Conservation (phyloP, 2,329 filamentous ascomycete genomes). For the Tolypocladium ovalisporum region DNA sequence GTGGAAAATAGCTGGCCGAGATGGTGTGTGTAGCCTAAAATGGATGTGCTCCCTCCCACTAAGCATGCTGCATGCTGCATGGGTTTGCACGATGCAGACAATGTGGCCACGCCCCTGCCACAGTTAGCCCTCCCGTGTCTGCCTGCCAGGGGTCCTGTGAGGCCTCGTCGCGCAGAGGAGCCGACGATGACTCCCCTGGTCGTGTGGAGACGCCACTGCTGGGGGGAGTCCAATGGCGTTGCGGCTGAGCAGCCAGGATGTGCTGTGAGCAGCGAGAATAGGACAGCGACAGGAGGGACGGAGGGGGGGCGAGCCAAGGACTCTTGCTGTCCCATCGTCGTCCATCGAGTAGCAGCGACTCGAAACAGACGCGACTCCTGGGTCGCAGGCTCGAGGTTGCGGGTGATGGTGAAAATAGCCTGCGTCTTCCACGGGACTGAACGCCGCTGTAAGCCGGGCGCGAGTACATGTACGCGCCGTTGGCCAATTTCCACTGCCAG, state of each 20-base stretch:
- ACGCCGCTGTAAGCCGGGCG: neutral
- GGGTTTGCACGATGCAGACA: no score
- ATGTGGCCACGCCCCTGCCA: neutral
- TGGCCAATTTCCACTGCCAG: slow-evolving; percentile 1
- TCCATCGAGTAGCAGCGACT: neutral
- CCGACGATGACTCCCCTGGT: slow-evolving; percentile 2
- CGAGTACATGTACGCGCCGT: slow-evolving; percentile 1
- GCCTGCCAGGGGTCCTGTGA: neutral
- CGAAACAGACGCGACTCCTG: slow-evolving; percentile 6
- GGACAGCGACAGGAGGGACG: neutral
- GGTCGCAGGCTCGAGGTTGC: neutral
- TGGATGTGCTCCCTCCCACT: neutral
- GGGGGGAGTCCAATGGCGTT: neutral
- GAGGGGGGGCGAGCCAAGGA: slow-evolving; percentile 1
- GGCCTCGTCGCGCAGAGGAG: neutral
- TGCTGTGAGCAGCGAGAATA: neutral
- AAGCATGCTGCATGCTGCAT: no score
- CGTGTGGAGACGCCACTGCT: neutral
- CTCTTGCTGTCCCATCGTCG: neutral
- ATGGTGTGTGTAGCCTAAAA: neutral
- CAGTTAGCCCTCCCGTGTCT: neutral
- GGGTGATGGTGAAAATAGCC: slow-evolving; percentile 2
- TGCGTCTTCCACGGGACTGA: neutral
- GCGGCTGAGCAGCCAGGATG: neutral
- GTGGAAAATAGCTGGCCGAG: neutral